Conservation (phyloP, 2,329 filamentous ascomycete genomes). For the Aspergillus pseudoviridinutans region DNA sequence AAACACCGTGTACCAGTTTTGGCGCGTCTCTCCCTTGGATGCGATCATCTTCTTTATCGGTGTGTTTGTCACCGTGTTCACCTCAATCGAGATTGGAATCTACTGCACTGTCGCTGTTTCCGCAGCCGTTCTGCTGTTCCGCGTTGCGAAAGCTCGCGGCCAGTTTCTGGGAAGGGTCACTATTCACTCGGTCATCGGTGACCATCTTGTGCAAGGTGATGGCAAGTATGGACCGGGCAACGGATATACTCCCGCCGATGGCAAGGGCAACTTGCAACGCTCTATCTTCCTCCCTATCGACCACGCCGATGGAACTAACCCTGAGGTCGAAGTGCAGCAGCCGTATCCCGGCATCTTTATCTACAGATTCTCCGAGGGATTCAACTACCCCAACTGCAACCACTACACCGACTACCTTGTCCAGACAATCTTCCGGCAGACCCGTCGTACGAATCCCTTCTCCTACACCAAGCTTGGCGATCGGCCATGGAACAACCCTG, state of each 20-base stretch:
- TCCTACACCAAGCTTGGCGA: conserved; percentile 66
- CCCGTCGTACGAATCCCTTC: conserved; percentile 70
- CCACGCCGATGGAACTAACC: conserved; percentile 88
- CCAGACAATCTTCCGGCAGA: conserved; percentile 63
- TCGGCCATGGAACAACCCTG: conserved; percentile 92
- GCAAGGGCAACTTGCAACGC: conserved; percentile 53
- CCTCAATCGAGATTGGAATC: conserved; percentile 84
- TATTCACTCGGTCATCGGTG: conserved; percentile 77
- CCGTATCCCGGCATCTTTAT: conserved; percentile 94
- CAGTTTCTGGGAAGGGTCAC: conserved; percentile 78
- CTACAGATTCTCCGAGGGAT: conserved; percentile 89
- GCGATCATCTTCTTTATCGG: conserved; percentile 90
- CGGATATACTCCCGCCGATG: conserved; percentile 26
- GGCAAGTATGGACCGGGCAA: conserved; percentile 57
- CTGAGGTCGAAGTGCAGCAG: conserved; percentile 69
- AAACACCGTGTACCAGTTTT: conserved; percentile 91
- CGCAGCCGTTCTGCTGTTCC: conserved; percentile 73
- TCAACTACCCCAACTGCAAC: conserved; percentile 93
- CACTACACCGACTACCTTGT: conserved; percentile 79
- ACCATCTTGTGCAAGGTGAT: conserved; percentile 66
- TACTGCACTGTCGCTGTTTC: conserved; percentile 81
- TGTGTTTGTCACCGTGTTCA: conserved; percentile 85
- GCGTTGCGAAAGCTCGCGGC: conserved; percentile 76
- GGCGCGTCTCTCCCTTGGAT: conserved; percentile 86
- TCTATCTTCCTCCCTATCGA: conserved; percentile 85